Base-by-base conservation (phyloP, 164 flowering plant species). In the Warburgia ugandensis region DNA sequence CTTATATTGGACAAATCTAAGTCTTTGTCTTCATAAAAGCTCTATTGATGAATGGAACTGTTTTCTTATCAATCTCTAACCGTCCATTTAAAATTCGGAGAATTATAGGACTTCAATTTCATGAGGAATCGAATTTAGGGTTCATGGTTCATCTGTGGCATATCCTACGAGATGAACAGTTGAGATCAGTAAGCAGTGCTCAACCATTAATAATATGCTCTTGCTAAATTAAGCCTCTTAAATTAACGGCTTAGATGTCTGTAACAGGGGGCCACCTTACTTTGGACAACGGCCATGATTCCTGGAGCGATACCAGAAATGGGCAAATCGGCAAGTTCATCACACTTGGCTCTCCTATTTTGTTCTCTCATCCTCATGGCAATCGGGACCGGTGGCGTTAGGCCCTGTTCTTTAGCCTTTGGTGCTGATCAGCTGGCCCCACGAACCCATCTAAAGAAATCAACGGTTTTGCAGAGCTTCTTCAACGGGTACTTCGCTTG, bases 401-500 rank as follows among this genome's bases (percentile, higher is more conserved):
- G n/a, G 17, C 5, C 4, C 14, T 37, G 14, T 37, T 37, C 17
- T 14, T 20, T 20, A 13, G 17, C 41, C 2, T 14, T 37, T 37
- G 9, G n/a, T 20, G 5, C 9, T 37, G 3, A 50, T 13, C 55
- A 74, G 45, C 27, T 72, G 1, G 33, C 60, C 55, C 48, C 45
- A 2, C 26, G 29, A 9, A 56, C 59, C 1, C 63, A 72, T 20
- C 69, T 66, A 0, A 62, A 63, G 1, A 66, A 68, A 20, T 50
- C 40, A 7, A 58, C 62, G 35, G 29, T 62, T 2, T n/a, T 76
- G 26, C 65, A 69, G 78, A 52, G 25, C n/a, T 79, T 75, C 78
- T 79, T 82, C 66, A 77, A 74, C 35, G 76, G 80, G 83, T 79
- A 53, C 38, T 69, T 73, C 45, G 23, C 74, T 27, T 43, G 63